Percentiles rank a stretch among this genome's conserved stretches.
Conservation (phyloP, 2,329 filamentous ascomycete genomes). For the Penicillium thymicola region DNA sequence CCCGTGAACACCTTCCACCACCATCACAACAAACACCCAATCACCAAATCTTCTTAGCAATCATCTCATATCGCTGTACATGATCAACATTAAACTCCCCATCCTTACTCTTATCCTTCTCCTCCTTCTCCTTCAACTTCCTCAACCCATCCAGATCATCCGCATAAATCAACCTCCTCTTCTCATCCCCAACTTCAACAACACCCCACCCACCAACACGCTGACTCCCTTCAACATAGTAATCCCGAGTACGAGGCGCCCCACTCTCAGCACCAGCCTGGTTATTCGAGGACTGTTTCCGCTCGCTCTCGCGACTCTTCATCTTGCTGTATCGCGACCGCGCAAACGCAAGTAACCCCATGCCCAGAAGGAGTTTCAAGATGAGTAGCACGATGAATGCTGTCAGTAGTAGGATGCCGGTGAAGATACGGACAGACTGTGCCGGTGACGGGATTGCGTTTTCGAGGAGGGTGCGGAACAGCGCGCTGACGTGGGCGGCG, state of each 20-base stretch:
- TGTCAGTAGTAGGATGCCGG: constrained; percentile 80
- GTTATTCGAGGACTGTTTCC: background rate
- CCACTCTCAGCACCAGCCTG: constrained; percentile 1
- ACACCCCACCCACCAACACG: constrained; percentile 78
- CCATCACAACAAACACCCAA: background rate
- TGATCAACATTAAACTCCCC: constrained; percentile 57
- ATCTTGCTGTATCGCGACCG: constrained; percentile 76
- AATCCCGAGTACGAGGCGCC: constrained; percentile 40
- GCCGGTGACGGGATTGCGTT: constrained; percentile 43
- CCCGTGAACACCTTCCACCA: background rate
- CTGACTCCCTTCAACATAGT: constrained; percentile 67
- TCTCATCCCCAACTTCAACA: constrained; percentile 85
- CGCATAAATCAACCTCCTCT: constrained; percentile 78
- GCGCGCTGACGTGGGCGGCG: constrained; percentile 42
- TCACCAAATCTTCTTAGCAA: constrained; percentile 94
- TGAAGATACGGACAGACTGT: constrained; percentile 49
- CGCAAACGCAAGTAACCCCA: constrained; percentile 76
- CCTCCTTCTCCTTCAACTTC: constrained; percentile 61
- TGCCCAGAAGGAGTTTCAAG: constrained; percentile 80
- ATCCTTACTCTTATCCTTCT: constrained; percentile 59
- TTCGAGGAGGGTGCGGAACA: constrained; percentile 41
- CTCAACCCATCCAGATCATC: constrained; percentile 72
- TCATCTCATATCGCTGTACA: constrained; percentile 86
- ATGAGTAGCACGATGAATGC: constrained; percentile 81
- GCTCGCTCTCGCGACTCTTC: constrained; percentile 61